These are phyloP conservation scores for Ampelomyces quisqualis DNA, from an alignment of 2,329 filamentous ascomycete species.

Conservation along the genomic window DNA sequence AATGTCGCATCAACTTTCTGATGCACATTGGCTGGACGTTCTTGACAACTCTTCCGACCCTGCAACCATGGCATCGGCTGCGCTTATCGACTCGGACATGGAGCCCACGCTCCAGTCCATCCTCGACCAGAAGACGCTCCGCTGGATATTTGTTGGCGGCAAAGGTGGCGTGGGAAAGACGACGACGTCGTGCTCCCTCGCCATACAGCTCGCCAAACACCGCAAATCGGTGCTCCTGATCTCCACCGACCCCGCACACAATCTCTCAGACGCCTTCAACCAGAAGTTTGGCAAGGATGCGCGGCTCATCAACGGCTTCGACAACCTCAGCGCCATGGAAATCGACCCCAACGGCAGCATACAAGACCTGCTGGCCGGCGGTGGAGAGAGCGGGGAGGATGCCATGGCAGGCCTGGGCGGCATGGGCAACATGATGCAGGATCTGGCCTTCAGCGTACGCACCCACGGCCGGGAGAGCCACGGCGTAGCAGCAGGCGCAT, in stretches of 20 bases:
- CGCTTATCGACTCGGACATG: conserved; percentile 63
- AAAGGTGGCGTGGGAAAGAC: conserved; percentile 99
- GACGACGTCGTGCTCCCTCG: conserved; percentile 97
- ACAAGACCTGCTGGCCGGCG: conserved; percentile 84
- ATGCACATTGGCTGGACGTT: conserved; percentile 1
- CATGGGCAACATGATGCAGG: conserved; percentile 97
- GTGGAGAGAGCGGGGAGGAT: conserved; percentile 69
- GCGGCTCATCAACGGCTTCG: conserved; percentile 84
- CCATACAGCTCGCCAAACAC: conserved; percentile 93
- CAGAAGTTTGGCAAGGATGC: conserved; percentile 99
- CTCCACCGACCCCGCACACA: conserved; percentile 97
- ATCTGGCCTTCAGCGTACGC: conserved; percentile 88
- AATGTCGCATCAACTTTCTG: conserved; percentile 10
- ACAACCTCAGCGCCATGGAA: conserved; percentile 96
- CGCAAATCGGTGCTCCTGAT: conserved; percentile 96
- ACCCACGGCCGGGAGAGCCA: too few species aligned
- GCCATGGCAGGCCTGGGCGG: conserved; percentile 66
- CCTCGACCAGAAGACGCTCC: conserved; percentile 89
- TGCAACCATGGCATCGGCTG: conserved; percentile 41
- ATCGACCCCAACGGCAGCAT: conserved; percentile 98
- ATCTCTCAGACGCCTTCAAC: conserved; percentile 94
- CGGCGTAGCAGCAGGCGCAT: too few species aligned
- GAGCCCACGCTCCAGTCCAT: conserved; percentile 93
- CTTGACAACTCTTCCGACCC: too few species aligned
- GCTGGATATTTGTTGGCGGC: conserved; percentile 98